Evolutionary conservation across 2,329 filamentous ascomycete genomes (phyloP).

Genomic region (Aureobasidium uvarum): DNA sequence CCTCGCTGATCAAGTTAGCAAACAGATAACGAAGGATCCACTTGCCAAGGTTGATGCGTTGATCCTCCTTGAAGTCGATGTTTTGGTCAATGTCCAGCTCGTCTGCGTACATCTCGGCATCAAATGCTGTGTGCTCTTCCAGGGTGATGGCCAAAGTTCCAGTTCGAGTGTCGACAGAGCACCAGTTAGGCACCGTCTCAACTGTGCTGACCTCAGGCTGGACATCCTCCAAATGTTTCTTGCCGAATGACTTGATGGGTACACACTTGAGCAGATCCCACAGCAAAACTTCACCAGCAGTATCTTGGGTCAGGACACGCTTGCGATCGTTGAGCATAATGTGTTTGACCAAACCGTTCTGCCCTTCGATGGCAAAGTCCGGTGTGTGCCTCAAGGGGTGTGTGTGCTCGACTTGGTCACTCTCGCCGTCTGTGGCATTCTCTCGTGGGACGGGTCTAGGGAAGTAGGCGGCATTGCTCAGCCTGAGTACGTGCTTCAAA

Average conservation of each 20-base stretch:
- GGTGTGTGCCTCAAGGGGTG: slow-evolving; percentile 46
- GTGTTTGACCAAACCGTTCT: slow-evolving; percentile 93
- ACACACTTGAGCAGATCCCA: slow-evolving; percentile 94
- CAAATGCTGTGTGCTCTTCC: slow-evolving; percentile 94
- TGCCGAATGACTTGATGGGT: slow-evolving; percentile 88
- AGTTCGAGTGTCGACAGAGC: slow-evolving; percentile 88
- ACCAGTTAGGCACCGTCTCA: slow-evolving; percentile 93
- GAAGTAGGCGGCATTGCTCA: slow-evolving; percentile 81
- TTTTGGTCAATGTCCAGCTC: slow-evolving; percentile 71
- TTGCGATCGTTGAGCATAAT: slow-evolving; percentile 86
- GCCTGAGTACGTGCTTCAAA: slow-evolving; percentile 70
- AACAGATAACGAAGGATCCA: slow-evolving; percentile 96
- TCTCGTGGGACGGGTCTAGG: slow-evolving; percentile 46
- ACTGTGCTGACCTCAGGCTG: slow-evolving; percentile 80
- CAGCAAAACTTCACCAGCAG: slow-evolving; percentile 87
- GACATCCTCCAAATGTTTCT: slow-evolving; percentile 90
- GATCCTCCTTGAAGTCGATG: slow-evolving; percentile 86
- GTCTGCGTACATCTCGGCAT: slow-evolving; percentile 95
- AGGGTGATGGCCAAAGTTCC: slow-evolving; percentile 86
- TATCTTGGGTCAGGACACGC: slow-evolving; percentile 86
- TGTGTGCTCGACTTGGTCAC: slow-evolving; percentile 34
- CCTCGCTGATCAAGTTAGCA: slow-evolving; percentile 81
- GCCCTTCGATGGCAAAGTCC: slow-evolving; percentile 73
- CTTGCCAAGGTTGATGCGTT: slow-evolving; percentile 94
- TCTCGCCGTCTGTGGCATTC: slow-evolving; percentile 59